Percentiles rank a stretch among this genome's conserved stretches.
These are phyloP conservation scores for Colletotrichum simmondsii DNA, from an alignment of 2,329 filamentous ascomycete genomes.

Conservation along the genomic window DNA sequence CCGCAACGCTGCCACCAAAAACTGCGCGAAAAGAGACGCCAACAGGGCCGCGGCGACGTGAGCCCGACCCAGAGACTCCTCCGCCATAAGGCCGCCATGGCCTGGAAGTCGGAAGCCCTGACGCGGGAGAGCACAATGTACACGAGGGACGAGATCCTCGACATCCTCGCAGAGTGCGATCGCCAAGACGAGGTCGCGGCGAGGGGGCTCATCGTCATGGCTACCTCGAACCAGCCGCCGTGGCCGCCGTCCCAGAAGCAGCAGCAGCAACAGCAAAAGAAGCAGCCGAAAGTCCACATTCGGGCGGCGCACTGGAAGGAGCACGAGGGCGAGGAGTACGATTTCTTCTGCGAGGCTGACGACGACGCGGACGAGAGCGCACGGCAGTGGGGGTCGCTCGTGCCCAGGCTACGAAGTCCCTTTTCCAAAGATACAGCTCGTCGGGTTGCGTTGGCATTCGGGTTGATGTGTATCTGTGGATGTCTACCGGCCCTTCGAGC, in stretches of 20 bases:
- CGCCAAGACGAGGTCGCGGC: slow-evolving; percentile 26
- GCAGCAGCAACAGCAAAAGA: slow-evolving; percentile 11
- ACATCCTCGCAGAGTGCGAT: slow-evolving; percentile 32
- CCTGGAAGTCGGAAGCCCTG: slow-evolving; percentile 46
- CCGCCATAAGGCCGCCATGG: slow-evolving; percentile 53
- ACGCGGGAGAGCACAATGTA: slow-evolving; percentile 30
- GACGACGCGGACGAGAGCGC: slow-evolving; percentile 12
- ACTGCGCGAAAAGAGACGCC: slow-evolving; percentile 31
- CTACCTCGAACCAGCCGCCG: not conserved
- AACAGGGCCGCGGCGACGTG: slow-evolving; percentile 37
- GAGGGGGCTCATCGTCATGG: not conserved
- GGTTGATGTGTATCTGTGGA: slow-evolving; percentile 42
- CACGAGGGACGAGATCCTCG: slow-evolving; percentile 29
- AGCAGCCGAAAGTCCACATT: slow-evolving; percentile 21
- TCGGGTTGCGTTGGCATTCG: slow-evolving; percentile 43
- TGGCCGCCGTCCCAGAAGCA: slow-evolving; percentile 6
- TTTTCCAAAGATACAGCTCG: slow-evolving; percentile 40
- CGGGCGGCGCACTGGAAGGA: slow-evolving; percentile 35
- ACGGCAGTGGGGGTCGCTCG: slow-evolving; percentile 20
- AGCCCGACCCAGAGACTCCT: slow-evolving; percentile 55
- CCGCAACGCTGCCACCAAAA: slow-evolving; percentile 33
- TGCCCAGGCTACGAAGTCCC: slow-evolving; percentile 28
- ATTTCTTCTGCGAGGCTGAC: slow-evolving; percentile 32
- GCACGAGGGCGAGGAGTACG: slow-evolving; percentile 29
- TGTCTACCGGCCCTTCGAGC: slow-evolving; percentile 34